Evolutionary conservation across 441 rosid species (phyloP).

Genomic region (Pelargonium fulgidum): DNA sequence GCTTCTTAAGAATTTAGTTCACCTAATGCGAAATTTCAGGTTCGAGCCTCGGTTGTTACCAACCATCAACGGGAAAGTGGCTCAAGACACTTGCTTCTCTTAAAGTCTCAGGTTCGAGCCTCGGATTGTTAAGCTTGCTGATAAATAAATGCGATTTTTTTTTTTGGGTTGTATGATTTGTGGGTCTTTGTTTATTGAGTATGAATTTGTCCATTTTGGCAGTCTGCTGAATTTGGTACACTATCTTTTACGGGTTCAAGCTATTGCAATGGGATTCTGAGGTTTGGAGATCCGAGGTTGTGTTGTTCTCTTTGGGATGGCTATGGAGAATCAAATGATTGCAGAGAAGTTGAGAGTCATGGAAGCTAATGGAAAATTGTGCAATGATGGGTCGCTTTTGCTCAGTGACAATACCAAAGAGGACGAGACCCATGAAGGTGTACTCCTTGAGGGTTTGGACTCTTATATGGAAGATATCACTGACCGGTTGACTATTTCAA

Average conservation of each 20-base stretch:
- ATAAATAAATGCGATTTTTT: too few species aligned
- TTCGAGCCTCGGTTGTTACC: too few species aligned
- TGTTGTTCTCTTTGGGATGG: conserved; percentile 14
- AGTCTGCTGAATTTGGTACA: neutral
- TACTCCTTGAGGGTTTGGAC: conserved; percentile 55
- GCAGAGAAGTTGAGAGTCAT: conserved; percentile 26
- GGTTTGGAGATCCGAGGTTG: neutral
- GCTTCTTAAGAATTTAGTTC: neutral
- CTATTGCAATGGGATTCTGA: neutral
- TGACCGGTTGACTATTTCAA: conserved; percentile 52
- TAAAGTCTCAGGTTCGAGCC: too few species aligned
- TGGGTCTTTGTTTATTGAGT: conserved; percentile 5
- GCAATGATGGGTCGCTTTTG: conserved; percentile 19
- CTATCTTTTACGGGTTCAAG: neutral
- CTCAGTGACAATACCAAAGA: conserved; percentile 29
- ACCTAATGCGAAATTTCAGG: neutral
- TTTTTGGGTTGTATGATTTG: conserved; percentile 2
- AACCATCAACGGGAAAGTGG: too few species aligned
- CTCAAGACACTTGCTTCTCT: too few species aligned
- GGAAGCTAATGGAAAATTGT: conserved; percentile 22
- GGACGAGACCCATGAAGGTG: conserved; percentile 23
- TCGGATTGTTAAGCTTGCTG: too few species aligned
- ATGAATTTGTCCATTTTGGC: neutral
- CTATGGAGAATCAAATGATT: conserved; percentile 27
- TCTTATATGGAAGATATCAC: conserved; percentile 53